Evolutionary conservation across 768 basidiomycete species (phyloP), one percentile per base, ranked within the genome.

Genomic region (Hypholoma sublateritium): DNA sequence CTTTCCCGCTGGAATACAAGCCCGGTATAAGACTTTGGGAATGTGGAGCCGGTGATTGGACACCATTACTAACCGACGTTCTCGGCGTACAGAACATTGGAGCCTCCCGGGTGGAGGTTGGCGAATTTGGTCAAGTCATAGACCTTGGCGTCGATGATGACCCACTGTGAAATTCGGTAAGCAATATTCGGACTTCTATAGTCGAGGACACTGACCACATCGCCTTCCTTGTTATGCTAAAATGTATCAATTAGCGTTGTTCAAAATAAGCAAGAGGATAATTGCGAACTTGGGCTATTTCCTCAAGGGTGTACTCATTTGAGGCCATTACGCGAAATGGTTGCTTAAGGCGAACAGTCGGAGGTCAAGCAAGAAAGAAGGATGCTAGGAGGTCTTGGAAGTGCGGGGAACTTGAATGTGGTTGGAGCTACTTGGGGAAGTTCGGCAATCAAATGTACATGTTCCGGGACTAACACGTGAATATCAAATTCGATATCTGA

Each of bases 211-310:
- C 83, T 67, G 59, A 89, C 91, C 62, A 97, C 70, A 70, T 95
- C 87, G 47, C 89, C 91, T 64, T 87, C 84, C 65, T 83, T 87
- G 78, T 94, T 92, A 72, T 97, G 95, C 94, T 97, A 60, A 50
- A 45, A 49, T 49, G 42, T 32, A 37, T 50, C 28, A 46, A 50
- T 48, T 42, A 42, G 43, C 35, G 34, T 39, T 22, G 28, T 41
- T 51, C 46, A 22, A 47, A 37, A 7, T 28, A 45, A 39, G 51
- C 4, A 8, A 14, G 24, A 2, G 50, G 25, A 45, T 34, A 11
- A 24, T 17, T 28, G 50, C 76, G 50, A 59, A 90, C 91, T 78
- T 86, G 78, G 16, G 83, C 78, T 55, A 92, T 85, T 62, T 93
- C 91, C 32, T 87, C 81, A 17, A 74, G 52, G 14, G 79, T 77